Conservation (phyloP, 768 basidiomycete genomes). For the Suillus spraguei region DNA sequence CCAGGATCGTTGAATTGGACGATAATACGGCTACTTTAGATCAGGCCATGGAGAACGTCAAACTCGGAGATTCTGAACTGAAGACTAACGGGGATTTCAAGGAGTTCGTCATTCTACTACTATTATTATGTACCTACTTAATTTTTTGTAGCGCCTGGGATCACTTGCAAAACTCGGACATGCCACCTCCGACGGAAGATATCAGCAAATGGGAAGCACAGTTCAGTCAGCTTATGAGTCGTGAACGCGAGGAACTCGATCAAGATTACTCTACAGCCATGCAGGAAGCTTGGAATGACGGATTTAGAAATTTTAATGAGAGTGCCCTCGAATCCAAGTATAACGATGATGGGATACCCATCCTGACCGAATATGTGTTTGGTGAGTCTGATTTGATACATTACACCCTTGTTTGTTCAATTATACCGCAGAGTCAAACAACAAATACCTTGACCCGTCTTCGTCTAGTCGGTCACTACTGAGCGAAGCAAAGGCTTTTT, state of each 20-base stretch:
- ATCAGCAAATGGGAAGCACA: conserved; percentile 83
- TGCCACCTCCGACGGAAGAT: conserved; percentile 61
- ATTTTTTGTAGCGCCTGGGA: conserved; percentile 57
- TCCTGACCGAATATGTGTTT: conserved; percentile 72
- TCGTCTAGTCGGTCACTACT: conserved; percentile 51
- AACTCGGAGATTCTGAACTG: conserved; percentile 34
- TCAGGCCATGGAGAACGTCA: conserved; percentile 37
- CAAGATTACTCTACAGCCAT: conserved; percentile 62
- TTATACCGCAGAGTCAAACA: conserved; percentile 59
- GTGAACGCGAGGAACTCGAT: conserved; percentile 67
- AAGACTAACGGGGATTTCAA: conserved; percentile 47
- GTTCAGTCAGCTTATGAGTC: conserved; percentile 75
- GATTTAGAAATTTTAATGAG: conserved; percentile 46
- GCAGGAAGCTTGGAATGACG: conserved; percentile 65
- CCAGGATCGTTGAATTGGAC: conserved; percentile 56
- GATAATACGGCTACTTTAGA: conserved; percentile 43
- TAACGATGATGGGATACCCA: conserved; percentile 75
- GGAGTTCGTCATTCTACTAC: conserved; percentile 44
- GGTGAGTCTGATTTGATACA: conserved; percentile 49
- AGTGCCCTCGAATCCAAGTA: conserved; percentile 46
- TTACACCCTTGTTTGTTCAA: conserved; percentile 8
- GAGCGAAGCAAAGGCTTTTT: conserved; percentile 72
- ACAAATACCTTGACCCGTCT: conserved; percentile 64
- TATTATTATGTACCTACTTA: conserved; percentile 9
- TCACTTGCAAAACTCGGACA: conserved; percentile 56